A percentile compares a stretch with the other conserved stretches of the same genome.
phyloP scores from a whole-genome alignment of 768 basidiomycete genomes.

The Nidula microcarpa region DNA sequence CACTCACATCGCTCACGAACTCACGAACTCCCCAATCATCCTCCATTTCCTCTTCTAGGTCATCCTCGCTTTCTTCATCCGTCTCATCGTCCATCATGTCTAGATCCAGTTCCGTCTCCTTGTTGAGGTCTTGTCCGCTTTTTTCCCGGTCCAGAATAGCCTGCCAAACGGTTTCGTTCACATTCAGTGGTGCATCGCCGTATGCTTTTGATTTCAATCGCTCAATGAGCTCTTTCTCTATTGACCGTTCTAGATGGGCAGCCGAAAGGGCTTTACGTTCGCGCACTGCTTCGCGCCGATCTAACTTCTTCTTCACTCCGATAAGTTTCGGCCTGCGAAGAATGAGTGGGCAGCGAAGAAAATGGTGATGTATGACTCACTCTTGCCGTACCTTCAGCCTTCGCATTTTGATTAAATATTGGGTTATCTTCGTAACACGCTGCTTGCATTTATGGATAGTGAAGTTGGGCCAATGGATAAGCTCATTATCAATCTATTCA shows the following conservation, averaged over 20 bases:
- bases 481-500: conserved; percentile 84
- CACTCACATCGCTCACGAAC: conserved; percentile 75
- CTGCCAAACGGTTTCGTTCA: conserved; percentile 96
- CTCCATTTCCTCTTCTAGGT: conserved; percentile 43
- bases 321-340: conserved; percentile 78
- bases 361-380: conserved; percentile 39
- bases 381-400: conserved; percentile 81
- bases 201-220: conserved; percentile 96
- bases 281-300: conserved; percentile 85
- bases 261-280: conserved; percentile 97
- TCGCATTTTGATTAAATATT: conserved; percentile 98
- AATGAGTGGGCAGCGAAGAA: neutral
- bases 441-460: conserved; percentile 99
- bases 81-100: conserved; percentile 56
- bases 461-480: conserved; percentile 99
- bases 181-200: conserved; percentile 95
- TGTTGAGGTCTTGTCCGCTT: conserved; percentile 29
- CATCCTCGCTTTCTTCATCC: conserved; percentile 61
- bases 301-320: conserved; percentile 96
- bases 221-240: conserved; percentile 94
- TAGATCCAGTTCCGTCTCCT: conserved; percentile 46
- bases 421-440: conserved; percentile 96
- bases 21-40: conserved; percentile 65
- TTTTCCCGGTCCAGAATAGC: conserved; percentile 85
- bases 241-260: conserved; percentile 90